phyloP scores from a whole-genome alignment of 208 protist species.

The Wallacemonas sp. region DNA sequence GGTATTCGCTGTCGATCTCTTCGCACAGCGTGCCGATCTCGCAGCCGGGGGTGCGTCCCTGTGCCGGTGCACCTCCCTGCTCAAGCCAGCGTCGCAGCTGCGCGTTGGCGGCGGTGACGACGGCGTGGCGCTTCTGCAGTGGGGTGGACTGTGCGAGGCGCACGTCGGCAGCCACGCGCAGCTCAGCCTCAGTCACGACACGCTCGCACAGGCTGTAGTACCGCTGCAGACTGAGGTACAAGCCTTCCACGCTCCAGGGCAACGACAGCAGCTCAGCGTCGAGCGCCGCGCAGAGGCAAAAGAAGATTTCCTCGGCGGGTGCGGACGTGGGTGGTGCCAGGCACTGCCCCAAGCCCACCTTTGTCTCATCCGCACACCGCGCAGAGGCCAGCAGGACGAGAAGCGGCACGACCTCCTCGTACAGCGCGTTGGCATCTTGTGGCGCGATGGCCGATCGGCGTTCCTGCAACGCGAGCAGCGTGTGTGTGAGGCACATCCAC shows the following conservation, averaged over 20 bases:
- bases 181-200: not conserved
- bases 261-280: slow-evolving; percentile 18
- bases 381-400: slow-evolving; percentile 6
- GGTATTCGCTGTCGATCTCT: not conserved
- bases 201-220: slow-evolving; percentile 21
- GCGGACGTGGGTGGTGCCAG: not conserved
- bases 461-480: slow-evolving; percentile 33
- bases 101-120: not conserved
- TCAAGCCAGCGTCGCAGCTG: slow-evolving; percentile 7
- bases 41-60: not conserved
- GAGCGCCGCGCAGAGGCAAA: slow-evolving; percentile 11
- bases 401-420: slow-evolving; percentile 25
- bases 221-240: slow-evolving; percentile 34
- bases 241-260: slow-evolving; percentile 33
- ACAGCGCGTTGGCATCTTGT: slow-evolving; percentile 27
- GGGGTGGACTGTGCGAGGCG: not conserved
- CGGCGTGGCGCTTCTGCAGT: not conserved
- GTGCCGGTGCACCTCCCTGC: not conserved
- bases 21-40: not conserved
- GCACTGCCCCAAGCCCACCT: not conserved
- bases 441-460: slow-evolving; percentile 25
- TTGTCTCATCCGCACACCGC: not conserved
- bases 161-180: not conserved
- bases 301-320: not conserved
- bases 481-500: slow-evolving; percentile 40